A percentile compares a stretch with the other conserved stretches of the same genome.
phyloP scores from a whole-genome alignment of 805 yeast genomes.

The Wickerhamomyces sydowiorum region DNA sequence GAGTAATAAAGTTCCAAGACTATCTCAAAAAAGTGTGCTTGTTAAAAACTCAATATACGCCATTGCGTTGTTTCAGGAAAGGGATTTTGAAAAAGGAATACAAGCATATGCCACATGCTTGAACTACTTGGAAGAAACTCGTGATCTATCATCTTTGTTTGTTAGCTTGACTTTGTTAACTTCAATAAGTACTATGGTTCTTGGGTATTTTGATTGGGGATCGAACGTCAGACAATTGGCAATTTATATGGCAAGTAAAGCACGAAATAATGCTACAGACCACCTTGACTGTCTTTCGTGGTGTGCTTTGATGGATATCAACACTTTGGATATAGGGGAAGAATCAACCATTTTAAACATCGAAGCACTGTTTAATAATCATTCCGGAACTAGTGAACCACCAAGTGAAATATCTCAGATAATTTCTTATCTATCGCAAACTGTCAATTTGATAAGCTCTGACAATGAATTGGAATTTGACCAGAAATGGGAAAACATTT shows the following conservation, averaged over 20 bases:
- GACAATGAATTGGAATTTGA: slow-evolving; percentile 19
- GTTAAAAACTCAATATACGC: slow-evolving; percentile 6
- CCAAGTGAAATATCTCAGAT: slow-evolving; percentile 1
- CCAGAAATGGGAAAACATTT: slow-evolving; percentile 29
- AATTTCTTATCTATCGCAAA: slow-evolving; percentile 3
- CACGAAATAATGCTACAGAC: background rate
- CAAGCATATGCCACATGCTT: background rate
- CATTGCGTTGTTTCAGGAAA: background rate
- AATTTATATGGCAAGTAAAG: background rate
- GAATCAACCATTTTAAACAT: background rate
- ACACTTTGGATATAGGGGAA: background rate
- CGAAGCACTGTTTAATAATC: background rate
- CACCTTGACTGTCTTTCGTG: background rate
- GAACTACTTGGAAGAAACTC: background rate
- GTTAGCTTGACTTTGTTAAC: background rate
- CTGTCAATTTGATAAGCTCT: slow-evolving; percentile 3
- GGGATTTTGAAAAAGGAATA: background rate
- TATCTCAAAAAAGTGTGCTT: slow-evolving; percentile 3
- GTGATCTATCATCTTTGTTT: background rate
- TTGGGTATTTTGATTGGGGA: background rate
- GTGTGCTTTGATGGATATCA: background rate
- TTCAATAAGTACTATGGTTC: background rate
- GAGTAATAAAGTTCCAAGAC: background rate
- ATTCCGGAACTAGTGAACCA: background rate
- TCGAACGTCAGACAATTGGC: background rate